phyloP scores from a whole-genome alignment of 495 filamentous ascomycete genomes.

The Achaetomiella virescens region DNA sequence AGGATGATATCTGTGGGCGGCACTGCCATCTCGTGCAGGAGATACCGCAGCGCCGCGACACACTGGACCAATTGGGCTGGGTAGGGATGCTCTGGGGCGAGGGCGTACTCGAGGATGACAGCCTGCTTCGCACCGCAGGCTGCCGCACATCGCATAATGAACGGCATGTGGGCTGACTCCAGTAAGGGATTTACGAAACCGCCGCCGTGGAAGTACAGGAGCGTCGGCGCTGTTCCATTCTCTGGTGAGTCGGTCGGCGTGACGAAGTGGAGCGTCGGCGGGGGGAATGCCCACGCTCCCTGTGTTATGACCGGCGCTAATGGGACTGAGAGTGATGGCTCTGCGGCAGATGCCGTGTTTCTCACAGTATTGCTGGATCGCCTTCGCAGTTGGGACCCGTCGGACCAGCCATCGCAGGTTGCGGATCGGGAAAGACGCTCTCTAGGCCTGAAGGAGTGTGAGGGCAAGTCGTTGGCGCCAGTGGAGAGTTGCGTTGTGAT shows the following conservation, averaged over 20 bases:
- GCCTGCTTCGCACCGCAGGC: neutral
- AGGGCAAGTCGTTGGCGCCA: slow-evolving; percentile 19
- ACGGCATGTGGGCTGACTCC: slow-evolving; percentile 11
- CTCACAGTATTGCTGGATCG: neutral
- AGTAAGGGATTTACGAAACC: slow-evolving; percentile 20
- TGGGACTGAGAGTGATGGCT: neutral
- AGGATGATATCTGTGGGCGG: slow-evolving; percentile 7
- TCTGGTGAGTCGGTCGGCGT: neutral
- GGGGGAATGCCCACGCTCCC: neutral
- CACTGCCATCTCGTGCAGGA: slow-evolving; percentile 1
- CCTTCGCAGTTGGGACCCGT: slow-evolving; percentile 4
- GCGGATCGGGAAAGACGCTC: slow-evolving; percentile 4
- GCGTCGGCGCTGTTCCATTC: neutral
- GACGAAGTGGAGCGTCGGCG: slow-evolving; percentile 4
- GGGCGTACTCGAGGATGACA: slow-evolving; percentile 15
- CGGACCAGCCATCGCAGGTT: slow-evolving; percentile 9
- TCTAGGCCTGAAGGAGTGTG: slow-evolving; percentile 7
- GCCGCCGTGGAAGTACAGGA: slow-evolving; percentile 22
- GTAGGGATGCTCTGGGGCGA: slow-evolving; percentile 18
- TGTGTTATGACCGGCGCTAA: neutral
- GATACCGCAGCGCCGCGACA: neutral
- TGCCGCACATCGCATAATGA: slow-evolving; percentile 7
- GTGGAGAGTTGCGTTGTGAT: slow-evolving; percentile 8
- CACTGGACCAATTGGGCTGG: slow-evolving; percentile 12
- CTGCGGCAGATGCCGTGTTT: neutral